phyloP scores from a whole-genome alignment of 108 stramenopile species.

The Cyclostephanos invisitatus region DNA sequence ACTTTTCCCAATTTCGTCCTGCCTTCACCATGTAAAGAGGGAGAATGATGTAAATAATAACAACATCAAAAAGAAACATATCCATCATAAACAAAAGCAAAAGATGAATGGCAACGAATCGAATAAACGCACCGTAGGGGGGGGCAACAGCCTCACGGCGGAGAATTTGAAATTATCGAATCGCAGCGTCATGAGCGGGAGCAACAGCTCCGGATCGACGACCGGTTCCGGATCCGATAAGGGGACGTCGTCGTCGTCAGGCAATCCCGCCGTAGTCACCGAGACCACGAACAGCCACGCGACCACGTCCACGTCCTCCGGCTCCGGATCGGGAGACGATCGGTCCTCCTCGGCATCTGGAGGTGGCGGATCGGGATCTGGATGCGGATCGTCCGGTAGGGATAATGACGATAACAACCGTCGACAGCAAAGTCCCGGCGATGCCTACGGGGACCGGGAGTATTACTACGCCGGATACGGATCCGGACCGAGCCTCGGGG shows the following conservation, averaged over 20 bases:
- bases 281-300: conserved; percentile 21
- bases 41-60: too few relatives aligned
- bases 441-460: conserved; percentile 22
- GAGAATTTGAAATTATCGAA: conserved; percentile 6
- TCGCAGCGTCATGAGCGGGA: conserved; percentile 11
- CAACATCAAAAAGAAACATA: too few relatives aligned
- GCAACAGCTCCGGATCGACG: conserved; percentile 8
- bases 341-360: conserved; percentile 15
- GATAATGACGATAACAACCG: conserved; percentile 12
- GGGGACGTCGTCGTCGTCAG: conserved; percentile 12
- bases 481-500: conserved; percentile 23
- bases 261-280: conserved; percentile 18
- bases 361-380: conserved; percentile 8
- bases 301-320: conserved; percentile 4
- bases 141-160: neutral
- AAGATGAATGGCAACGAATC: conserved; percentile 4
- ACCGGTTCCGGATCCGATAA: conserved; percentile 16
- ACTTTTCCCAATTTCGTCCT: neutral
- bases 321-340: conserved; percentile 31
- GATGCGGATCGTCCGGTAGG: conserved; percentile 17
- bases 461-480: conserved; percentile 42
- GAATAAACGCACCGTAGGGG: neutral
- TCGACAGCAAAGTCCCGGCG: conserved; percentile 14
- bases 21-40: neutral
- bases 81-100: neutral